A percentile compares a stretch with the other conserved stretches of the same genome.
Evolutionary conservation across 1,139 yeast species (phyloP).

Genomic region (Candida pseudocylindracea): DNA sequence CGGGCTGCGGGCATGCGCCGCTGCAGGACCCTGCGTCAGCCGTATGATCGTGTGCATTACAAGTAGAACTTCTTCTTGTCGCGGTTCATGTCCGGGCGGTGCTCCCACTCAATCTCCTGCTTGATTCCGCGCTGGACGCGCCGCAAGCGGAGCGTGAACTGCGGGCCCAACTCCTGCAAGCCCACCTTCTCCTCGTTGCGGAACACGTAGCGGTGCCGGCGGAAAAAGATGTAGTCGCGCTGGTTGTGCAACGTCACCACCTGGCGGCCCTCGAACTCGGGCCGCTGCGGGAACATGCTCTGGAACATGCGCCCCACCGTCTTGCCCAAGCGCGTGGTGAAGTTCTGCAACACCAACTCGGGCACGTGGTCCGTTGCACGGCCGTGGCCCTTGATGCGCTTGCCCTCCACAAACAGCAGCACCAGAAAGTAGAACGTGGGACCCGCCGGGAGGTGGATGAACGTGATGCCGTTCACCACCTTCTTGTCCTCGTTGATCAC

Average conservation of each 20-base stretch:
- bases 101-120: slow-evolving; percentile 93
- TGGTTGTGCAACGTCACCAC: slow-evolving; percentile 91
- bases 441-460: slow-evolving; percentile 84
- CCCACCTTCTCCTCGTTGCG: slow-evolving; percentile 84
- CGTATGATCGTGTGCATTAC: slow-evolving; percentile 7
- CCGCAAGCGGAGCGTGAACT: slow-evolving; percentile 73
- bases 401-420: slow-evolving; percentile 58
- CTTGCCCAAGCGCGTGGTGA: slow-evolving; percentile 77
- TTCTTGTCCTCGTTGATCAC: slow-evolving; percentile 90
- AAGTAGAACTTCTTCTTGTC: slow-evolving; percentile 85
- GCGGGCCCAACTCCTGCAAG: slow-evolving; percentile 89
- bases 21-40: too few relatives aligned
- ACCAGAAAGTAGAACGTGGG: slow-evolving; percentile 86
- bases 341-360: slow-evolving; percentile 77
- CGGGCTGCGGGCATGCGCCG: too few relatives aligned
- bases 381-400: slow-evolving; percentile 71
- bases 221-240: slow-evolving; percentile 81
- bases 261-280: slow-evolving; percentile 88
- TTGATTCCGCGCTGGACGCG: slow-evolving; percentile 79
- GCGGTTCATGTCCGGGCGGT: slow-evolving; percentile 86
- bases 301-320: slow-evolving; percentile 86
- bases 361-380: slow-evolving; percentile 79
- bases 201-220: slow-evolving; percentile 86
- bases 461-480: slow-evolving; percentile 73
- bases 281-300: slow-evolving; percentile 75